Evolutionary conservation across 2,329 filamentous ascomycete species (phyloP), one percentile per base, ranked within the genome.

Genomic region (Alternaria infectoria): DNA sequence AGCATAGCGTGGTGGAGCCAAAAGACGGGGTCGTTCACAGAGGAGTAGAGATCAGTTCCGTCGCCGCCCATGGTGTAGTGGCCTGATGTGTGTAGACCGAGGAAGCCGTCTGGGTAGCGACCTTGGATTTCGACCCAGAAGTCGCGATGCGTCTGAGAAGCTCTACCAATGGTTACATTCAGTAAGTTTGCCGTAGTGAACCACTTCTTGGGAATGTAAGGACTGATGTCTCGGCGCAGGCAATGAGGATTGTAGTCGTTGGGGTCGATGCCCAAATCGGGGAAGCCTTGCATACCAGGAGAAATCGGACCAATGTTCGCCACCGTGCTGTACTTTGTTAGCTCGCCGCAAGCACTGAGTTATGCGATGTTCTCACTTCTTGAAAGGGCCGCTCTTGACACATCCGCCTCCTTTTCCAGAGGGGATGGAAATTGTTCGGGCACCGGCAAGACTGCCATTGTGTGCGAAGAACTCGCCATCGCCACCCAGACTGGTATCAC

Each of bases 71-170:
- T 59, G 15, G 47, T 49, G 44, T 60, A 56, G 12, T 56, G 58
- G 12, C 58, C 51, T 5, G 58, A 56, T 4, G 58, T 55, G 23
- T 60, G 58, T 3, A 60, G 17, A 49, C 51, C 51, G n/a, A 60
- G 30, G 19, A 60, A 60, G 25, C 23, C 44, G 12, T 60, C 58
- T 6, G 51, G 43, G 25, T 60, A 60, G 8, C 51, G 51, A n/a
- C 58, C 58, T 19, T 23, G 51, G 32, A 60, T 60, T n/a, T 60
- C 58, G 30, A 32, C 26, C 58, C 58, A 56, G 51, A 60, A 56
- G 21, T 40, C 44, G 19, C 40, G 43, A 11, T 60, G 58, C 12
- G 58, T 56, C 25, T 17, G 28, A 11, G 44, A 56, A 15, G 26
- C 51, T 8, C 28, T 5, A 1, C 43, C 58, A 15, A 60, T 56